Conservation (phyloP, 345 rosid species). For the Laguncularia racemosa region DNA sequence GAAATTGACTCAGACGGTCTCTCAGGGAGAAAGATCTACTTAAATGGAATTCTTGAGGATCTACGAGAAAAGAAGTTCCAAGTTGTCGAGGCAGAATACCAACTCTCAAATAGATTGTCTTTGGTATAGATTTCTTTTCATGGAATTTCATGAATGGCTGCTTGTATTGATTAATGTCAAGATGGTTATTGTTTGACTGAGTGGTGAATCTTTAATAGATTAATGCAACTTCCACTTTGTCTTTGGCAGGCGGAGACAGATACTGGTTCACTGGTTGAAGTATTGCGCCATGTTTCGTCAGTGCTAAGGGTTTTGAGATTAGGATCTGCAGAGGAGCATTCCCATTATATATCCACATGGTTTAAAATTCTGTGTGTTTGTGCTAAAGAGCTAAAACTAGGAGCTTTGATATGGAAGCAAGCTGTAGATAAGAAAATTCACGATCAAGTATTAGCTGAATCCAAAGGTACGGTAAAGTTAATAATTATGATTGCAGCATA, state of each 20-base stretch:
- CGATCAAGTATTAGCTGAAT: conserved; percentile 32
- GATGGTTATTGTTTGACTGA: not conserved
- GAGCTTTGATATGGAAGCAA: conserved; percentile 69
- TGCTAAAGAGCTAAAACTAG: conserved; percentile 66
- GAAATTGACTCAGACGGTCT: conserved; percentile 23
- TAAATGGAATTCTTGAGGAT: conserved; percentile 31
- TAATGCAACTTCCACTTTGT: conserved; percentile 7
- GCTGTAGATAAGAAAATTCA: conserved; percentile 38
- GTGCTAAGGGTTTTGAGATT: conserved; percentile 48
- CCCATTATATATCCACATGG: conserved; percentile 57
- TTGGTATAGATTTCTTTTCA: conserved; percentile 30
- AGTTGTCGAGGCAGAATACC: conserved; percentile 55
- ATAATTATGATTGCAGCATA: not conserved
- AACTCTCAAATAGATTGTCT: conserved; percentile 42
- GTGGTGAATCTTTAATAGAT: not conserved
- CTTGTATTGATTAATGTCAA: not conserved
- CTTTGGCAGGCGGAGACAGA: conserved; percentile 61
- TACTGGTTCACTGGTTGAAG: conserved; percentile 41
- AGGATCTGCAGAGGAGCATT: conserved; percentile 49
- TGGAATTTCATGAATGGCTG: not conserved
- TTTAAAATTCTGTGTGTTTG: conserved; percentile 47
- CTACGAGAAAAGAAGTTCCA: conserved; percentile 49
- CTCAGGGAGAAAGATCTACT: conserved; percentile 21
- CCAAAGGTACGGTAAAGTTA: conserved; percentile 41
- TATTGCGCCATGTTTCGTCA: conserved; percentile 41